A percentile compares a stretch with the other conserved stretches of the same genome.
phyloP scores from a whole-genome alignment of 148 eudicot species.

The Linanthus parryae region DNA sequence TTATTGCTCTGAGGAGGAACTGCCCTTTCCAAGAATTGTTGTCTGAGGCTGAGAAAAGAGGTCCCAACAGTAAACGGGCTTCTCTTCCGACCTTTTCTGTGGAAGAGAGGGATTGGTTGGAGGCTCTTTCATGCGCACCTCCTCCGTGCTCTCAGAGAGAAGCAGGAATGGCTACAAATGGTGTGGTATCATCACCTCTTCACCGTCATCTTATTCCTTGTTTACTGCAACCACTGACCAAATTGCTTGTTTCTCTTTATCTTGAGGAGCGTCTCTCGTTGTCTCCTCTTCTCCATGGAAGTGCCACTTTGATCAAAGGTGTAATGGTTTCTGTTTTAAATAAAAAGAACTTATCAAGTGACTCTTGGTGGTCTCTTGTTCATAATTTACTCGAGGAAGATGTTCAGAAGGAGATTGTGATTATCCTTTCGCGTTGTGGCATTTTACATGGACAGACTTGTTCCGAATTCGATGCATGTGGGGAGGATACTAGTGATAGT shows the following conservation, averaged over 20 bases:
- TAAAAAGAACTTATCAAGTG: conserved; percentile 31
- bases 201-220: conserved; percentile 59
- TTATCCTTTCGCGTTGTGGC: conserved; percentile 35
- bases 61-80: conserved; percentile 36
- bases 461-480: too few relatives aligned
- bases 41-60: conserved; percentile 43
- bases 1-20: conserved; percentile 67
- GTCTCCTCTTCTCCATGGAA: conserved; percentile 54
- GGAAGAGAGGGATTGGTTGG: conserved; percentile 94
- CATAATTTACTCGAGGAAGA: conserved; percentile 56
- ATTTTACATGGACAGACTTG: conserved; percentile 41
- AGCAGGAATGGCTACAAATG: conserved; percentile 88
- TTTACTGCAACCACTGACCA: conserved; percentile 57
- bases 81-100: conserved; percentile 69
- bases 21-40: conserved; percentile 70
- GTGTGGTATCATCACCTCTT: conserved; percentile 67
- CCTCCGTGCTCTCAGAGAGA: conserved; percentile 93
- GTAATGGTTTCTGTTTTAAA: conserved; percentile 48
- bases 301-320: conserved; percentile 40
- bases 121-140: conserved; percentile 78
- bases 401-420: conserved; percentile 41
- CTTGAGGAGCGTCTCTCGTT: conserved; percentile 74
- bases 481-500: conserved; percentile 19
- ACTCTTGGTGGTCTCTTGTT: conserved; percentile 53
- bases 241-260: conserved; percentile 50